Conservation (phyloP, 345 rosid species). For the Sonneratia alba region DNA sequence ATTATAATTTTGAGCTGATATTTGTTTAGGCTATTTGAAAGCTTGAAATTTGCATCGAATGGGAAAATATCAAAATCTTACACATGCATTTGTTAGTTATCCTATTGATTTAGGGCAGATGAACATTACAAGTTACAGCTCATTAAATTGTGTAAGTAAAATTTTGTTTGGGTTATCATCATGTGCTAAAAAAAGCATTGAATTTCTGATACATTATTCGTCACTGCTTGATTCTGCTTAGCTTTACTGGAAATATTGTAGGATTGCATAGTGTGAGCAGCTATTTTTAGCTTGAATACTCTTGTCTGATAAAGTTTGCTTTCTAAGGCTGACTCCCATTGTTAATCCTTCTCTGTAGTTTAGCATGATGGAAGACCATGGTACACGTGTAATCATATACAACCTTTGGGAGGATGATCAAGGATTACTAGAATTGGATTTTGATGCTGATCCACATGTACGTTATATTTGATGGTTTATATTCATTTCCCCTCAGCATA, state of each 20-base stretch:
- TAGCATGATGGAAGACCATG: conserved; percentile 56
- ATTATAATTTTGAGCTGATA: neutral
- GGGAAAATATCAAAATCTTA: neutral
- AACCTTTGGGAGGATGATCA: conserved; percentile 95
- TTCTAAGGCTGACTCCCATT: neutral
- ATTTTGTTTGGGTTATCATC: neutral
- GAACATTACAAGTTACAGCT: neutral
- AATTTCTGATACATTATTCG: neutral
- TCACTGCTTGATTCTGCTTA: neutral
- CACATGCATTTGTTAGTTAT: neutral
- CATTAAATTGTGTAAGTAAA: neutral
- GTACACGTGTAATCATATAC: conserved; percentile 78
- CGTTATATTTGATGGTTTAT: conserved; percentile 12
- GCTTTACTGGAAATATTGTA: neutral
- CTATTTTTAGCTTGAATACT: neutral
- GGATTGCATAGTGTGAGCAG: neutral
- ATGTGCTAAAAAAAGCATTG: neutral
- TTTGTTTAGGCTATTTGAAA: neutral
- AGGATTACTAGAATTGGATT: conserved; percentile 79
- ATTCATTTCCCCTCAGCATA: neutral
- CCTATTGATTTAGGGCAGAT: neutral
- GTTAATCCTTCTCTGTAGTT: conserved; percentile 35
- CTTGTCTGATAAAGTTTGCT: neutral
- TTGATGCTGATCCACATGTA: conserved; percentile 63
- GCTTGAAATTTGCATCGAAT: neutral